Percentiles rank a stretch among this genome's conserved stretches.
phyloP scores from a whole-genome alignment of 148 eudicot genomes.

The Pharnaceum exiguum region DNA sequence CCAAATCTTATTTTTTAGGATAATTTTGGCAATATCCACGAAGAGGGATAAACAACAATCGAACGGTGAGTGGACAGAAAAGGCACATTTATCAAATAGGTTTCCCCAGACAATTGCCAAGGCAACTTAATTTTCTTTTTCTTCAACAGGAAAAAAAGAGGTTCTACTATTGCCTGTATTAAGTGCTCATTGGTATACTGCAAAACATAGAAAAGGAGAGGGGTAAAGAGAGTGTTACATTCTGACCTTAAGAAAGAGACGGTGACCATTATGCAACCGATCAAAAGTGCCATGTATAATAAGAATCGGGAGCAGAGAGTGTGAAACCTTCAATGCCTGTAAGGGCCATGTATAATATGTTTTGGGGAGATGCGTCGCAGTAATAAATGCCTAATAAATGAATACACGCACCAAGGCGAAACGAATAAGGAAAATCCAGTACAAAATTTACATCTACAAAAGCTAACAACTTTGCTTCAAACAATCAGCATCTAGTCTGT shows the following conservation, averaged over 20 bases:
- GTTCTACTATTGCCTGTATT: neutral
- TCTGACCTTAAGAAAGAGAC: conserved; percentile 74
- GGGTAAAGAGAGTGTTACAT: neutral
- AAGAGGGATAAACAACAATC: no score
- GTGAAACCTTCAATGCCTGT: conserved; percentile 7
- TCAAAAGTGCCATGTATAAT: conserved; percentile 83
- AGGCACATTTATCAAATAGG: no score
- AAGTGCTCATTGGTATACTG: neutral
- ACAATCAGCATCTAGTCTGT: no score
- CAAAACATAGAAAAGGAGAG: neutral
- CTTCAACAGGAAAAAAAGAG: neutral
- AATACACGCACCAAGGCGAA: no score
- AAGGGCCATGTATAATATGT: conserved; percentile 16
- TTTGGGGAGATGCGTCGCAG: conserved; percentile 2
- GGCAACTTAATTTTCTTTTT: neutral
- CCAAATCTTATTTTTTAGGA: no score
- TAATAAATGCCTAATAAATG: no score
- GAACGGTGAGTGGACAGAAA: no score
- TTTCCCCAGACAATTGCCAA: no score
- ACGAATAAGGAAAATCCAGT: no score
- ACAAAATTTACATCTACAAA: no score
- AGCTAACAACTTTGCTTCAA: no score
- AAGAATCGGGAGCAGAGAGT: conserved; percentile 56
- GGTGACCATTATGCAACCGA: conserved; percentile 92
- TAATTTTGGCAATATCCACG: no score